A percentile compares a stretch with the other conserved stretches of the same genome.
Evolutionary conservation across 2,329 filamentous ascomycete species (phyloP).

Genomic region (Curvularia sp.): DNA sequence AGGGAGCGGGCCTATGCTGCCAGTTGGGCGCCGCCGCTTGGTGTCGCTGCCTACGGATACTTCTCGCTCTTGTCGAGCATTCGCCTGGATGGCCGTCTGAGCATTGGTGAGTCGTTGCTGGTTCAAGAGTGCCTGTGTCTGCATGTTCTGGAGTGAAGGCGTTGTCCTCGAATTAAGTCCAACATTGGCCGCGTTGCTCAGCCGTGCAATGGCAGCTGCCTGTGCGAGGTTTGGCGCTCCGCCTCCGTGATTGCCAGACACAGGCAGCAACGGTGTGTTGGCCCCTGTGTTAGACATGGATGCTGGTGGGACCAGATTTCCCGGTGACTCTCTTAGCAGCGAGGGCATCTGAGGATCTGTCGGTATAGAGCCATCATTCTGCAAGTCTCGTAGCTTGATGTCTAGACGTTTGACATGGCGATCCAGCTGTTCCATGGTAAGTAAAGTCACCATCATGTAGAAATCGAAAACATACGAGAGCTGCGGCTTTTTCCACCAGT

Average conservation of each 20-base stretch:
- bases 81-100: slow-evolving; percentile 43
- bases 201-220: slow-evolving; percentile 57
- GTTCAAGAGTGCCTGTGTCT: slow-evolving; percentile 47
- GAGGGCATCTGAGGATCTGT: slow-evolving; percentile 67
- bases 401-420: slow-evolving; percentile 69
- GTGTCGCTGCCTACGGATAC: slow-evolving; percentile 61
- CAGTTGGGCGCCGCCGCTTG: slow-evolving; percentile 66
- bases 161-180: slow-evolving; percentile 37
- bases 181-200: slow-evolving; percentile 47
- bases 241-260: slow-evolving; percentile 62
- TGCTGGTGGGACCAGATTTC: slow-evolving; percentile 57
- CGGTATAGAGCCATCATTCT: slow-evolving; percentile 65
- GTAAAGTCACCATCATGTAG: slow-evolving; percentile 1
- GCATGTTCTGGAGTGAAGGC: slow-evolving; percentile 47
- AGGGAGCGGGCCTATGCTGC: slow-evolving; percentile 60
- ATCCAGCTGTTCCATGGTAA: slow-evolving; percentile 55
- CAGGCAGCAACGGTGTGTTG: slow-evolving; percentile 60
- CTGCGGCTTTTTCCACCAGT: slow-evolving; percentile 68
- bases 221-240: slow-evolving; percentile 60
- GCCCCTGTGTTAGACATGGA: slow-evolving; percentile 56
- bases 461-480: slow-evolving; percentile 59
- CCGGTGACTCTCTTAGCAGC: slow-evolving; percentile 58
- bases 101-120: slow-evolving; percentile 47
- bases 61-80: slow-evolving; percentile 57
- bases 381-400: slow-evolving; percentile 65